Evolutionary conservation across 2,329 filamentous ascomycete genomes (phyloP).

Genomic region (Diatrype stigma): DNA sequence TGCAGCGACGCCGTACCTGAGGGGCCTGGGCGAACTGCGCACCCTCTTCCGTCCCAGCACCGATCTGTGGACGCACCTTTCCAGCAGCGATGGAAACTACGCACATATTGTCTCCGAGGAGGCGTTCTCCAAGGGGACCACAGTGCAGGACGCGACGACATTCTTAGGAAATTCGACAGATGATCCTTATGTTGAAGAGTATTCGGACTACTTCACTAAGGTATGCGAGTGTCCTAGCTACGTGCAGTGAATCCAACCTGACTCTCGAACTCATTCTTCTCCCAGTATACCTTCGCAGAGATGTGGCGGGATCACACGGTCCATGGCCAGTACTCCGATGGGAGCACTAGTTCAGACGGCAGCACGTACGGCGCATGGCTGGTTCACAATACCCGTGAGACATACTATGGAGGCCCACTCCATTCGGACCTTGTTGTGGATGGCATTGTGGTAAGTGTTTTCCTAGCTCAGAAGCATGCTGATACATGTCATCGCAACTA

Average conservation of each 20-base stretch:
- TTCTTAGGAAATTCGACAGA: slow-evolving; percentile 48
- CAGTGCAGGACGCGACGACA: slow-evolving; percentile 62
- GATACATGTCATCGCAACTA: too few species aligned
- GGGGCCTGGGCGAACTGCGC: slow-evolving; percentile 57
- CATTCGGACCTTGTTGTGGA: slow-evolving; percentile 62
- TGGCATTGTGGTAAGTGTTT: slow-evolving; percentile 53
- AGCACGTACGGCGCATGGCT: slow-evolving; percentile 58
- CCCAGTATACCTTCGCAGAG: slow-evolving; percentile 56
- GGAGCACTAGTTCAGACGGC: slow-evolving; percentile 44
- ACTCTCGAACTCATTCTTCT: too few species aligned
- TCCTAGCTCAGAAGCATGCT: too few species aligned
- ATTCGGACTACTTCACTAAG: slow-evolving; percentile 59
- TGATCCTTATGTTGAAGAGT: slow-evolving; percentile 51
- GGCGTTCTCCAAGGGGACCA: slow-evolving; percentile 35
- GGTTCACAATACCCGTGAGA: slow-evolving; percentile 60
- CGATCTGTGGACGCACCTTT: slow-evolving; percentile 56
- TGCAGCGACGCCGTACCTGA: slow-evolving; percentile 46
- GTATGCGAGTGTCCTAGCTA: too few species aligned
- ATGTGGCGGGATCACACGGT: slow-evolving; percentile 54
- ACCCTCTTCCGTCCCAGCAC: slow-evolving; percentile 59
- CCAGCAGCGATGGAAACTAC: slow-evolving; percentile 50
- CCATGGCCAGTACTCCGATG: slow-evolving; percentile 50
- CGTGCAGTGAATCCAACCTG: too few species aligned
- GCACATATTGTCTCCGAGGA: slow-evolving; percentile 47
- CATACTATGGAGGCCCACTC: slow-evolving; percentile 57